Conservation (phyloP, 345 rosid species). For the Eucalyptus polyanthemos region DNA sequence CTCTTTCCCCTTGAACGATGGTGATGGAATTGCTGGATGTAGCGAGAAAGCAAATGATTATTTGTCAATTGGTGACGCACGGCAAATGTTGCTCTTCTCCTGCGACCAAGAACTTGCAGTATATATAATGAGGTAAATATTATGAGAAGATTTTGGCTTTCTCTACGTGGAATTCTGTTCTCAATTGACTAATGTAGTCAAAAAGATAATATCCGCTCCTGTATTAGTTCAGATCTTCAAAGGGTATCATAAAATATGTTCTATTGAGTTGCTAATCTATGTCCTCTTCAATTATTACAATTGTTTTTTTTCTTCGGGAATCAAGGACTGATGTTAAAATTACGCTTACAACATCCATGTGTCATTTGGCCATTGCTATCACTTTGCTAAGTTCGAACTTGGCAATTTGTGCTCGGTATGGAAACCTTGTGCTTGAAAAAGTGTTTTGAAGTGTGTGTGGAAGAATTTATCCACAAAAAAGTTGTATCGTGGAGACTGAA, state of each 20-base stretch:
- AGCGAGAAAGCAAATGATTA: slow-evolving; percentile 1
- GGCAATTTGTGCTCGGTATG: accelerated
- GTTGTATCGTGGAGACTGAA: background rate
- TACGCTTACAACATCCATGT: background rate
- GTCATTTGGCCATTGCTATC: background rate
- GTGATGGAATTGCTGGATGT: background rate
- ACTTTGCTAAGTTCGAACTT: background rate
- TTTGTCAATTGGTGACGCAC: background rate
- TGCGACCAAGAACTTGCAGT: slow-evolving; percentile 3
- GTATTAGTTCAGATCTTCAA: background rate
- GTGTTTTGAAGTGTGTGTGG: too few relatives aligned
- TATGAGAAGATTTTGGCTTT: too few relatives aligned
- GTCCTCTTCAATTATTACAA: accelerated
- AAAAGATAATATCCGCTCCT: background rate
- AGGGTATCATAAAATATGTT: background rate
- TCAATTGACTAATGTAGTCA: background rate
- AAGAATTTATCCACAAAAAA: background rate
- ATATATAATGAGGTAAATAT: background rate
- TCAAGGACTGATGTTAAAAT: background rate
- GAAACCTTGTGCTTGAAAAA: background rate
- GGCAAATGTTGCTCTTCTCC: slow-evolving; percentile 17
- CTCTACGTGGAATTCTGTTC: background rate
- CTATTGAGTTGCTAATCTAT: background rate
- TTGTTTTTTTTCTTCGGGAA: background rate
- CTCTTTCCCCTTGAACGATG: background rate